Base-by-base conservation (phyloP, 192 early-diverging fungal genomes). In the Linnemannia schmuckeri region DNA sequence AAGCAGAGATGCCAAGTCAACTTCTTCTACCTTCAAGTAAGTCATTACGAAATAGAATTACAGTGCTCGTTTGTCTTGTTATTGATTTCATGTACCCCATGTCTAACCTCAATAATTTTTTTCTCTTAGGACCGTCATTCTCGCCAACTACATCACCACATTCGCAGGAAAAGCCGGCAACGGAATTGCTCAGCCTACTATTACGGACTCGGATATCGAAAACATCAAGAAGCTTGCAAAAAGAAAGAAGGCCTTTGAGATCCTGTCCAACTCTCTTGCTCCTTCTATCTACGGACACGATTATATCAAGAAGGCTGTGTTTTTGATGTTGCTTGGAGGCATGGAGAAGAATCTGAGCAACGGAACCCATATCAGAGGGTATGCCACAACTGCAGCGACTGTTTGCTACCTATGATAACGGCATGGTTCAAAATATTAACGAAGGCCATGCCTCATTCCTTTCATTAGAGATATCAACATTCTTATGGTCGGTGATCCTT, bases 401-500 rank as follows among this genome's bases (percentile, higher is more conserved):
- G 47, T 22, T 8, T 41, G 6, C 10, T 8, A 44, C 2, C 22
- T 35, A 18, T 18, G 10, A 63, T 17, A 78, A 4, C 35, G 8
- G 24, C 37, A 42, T 42, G 49, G 17, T 22, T 52, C 49, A n/a
- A 24, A 35, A 42, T 42, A n/a, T 40, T 42, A 61, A 46, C 74
- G 8, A 76, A 74, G 8, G 54, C 17, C 22, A 75, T 89, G 0
- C 40, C 72, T 70, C 27, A 70, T 41, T 61, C 77, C 55, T 66
- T 30, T 77, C n/a, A 54, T 18, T 42, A 96, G 97, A 79, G 98
- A 99, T 89, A 97, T 99, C 83, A 99, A 99, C 86, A 97, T 99
- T 85, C 90, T 98, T 75, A 95, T 99, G 94, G 98, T 99, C 24
- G 98, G 98, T 74, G 98, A 99, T 91, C 98, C 98, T 41, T 97